Evolutionary conservation across 441 rosid genomes (phyloP).

Genomic region (Eugenia klotzschiana): DNA sequence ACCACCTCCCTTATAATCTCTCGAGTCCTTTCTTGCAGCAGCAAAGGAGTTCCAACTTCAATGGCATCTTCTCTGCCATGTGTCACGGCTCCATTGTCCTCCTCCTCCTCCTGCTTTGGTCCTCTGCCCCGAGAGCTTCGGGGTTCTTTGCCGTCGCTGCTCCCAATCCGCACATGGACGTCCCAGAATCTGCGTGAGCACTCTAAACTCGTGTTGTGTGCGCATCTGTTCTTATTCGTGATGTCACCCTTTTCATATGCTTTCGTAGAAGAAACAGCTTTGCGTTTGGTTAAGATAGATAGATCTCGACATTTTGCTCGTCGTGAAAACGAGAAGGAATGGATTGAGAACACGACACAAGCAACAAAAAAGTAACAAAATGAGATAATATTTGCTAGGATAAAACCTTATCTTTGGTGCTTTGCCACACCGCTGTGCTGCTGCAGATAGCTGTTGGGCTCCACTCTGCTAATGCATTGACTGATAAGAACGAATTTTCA

Average conservation of each 20-base stretch:
- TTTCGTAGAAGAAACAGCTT: neutral
- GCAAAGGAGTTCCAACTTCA: neutral
- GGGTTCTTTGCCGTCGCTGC: neutral
- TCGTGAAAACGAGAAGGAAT: neutral
- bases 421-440: neutral
- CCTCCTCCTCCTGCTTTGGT: neutral
- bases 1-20: neutral
- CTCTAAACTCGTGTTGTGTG: neutral
- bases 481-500: neutral
- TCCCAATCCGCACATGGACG: neutral
- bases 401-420: neutral
- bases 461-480: neutral
- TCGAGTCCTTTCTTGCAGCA: neutral
- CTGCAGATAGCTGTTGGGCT: neutral
- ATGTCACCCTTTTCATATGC: neutral
- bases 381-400: no score
- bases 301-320: neutral
- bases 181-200: neutral
- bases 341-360: neutral
- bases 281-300: neutral
- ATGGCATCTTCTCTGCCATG: neutral
- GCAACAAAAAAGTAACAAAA: no score
- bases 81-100: neutral
- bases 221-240: neutral
- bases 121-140: neutral